A percentile compares a stretch with the other conserved stretches of the same genome.
These are phyloP conservation scores for Leccinum holopus DNA, from an alignment of 1,284 basidiomycete species.

Conservation along the genomic window DNA sequence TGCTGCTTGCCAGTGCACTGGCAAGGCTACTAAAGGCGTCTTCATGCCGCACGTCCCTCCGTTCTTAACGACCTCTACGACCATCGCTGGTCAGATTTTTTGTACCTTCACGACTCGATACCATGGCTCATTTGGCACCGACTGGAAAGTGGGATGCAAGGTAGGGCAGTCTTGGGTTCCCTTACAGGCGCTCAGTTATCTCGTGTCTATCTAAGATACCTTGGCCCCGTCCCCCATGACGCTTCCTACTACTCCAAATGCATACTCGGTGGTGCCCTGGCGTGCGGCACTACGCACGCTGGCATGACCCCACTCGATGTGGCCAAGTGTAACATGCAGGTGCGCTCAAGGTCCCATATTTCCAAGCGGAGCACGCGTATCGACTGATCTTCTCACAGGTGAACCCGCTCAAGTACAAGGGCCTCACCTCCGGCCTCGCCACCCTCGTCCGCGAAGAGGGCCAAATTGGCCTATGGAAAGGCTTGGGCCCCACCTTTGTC, in stretches of 20 bases:
- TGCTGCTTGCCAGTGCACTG: too few species aligned
- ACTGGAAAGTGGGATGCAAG: slow-evolving; percentile 69
- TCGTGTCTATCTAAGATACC: slow-evolving; percentile 37
- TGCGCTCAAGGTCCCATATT: slow-evolving; percentile 36
- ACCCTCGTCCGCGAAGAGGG: slow-evolving; percentile 83
- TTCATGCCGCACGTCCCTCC: neutral
- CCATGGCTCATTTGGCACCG: slow-evolving; percentile 34
- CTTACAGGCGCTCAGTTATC: slow-evolving; percentile 35
- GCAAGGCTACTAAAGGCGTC: neutral
- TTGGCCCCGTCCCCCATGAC: slow-evolving; percentile 75
- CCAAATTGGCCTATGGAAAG: slow-evolving; percentile 85
- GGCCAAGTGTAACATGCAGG: slow-evolving; percentile 98
- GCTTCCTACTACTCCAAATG: slow-evolving; percentile 73
- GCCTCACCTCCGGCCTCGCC: slow-evolving; percentile 71
- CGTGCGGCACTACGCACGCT: slow-evolving; percentile 94
- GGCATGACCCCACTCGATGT: slow-evolving; percentile 93
- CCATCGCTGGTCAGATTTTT: neutral
- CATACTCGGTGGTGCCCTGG: slow-evolving; percentile 88
- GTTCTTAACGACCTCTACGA: slow-evolving; percentile 9
- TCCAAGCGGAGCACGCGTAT: neutral
- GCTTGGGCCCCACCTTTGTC: slow-evolving; percentile 87
- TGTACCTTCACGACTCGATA: neutral
- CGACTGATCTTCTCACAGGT: slow-evolving; percentile 38
- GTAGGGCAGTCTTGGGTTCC: slow-evolving; percentile 34
- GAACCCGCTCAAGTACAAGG: slow-evolving; percentile 74